Evolutionary conservation across 257 asterid genomes (phyloP).

Genomic region (Plantago major): DNA sequence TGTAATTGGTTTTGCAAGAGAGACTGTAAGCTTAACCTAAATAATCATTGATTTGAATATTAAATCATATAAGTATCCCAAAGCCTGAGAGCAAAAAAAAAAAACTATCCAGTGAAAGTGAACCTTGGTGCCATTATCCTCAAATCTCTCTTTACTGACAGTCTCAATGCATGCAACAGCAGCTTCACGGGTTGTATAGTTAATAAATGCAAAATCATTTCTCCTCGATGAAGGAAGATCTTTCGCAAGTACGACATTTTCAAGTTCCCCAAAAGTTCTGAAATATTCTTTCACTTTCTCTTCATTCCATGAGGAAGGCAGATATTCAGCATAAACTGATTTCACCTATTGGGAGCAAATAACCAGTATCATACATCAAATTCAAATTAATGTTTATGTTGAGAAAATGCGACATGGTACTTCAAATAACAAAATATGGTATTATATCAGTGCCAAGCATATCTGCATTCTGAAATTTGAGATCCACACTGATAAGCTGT

Average conservation of each 20-base stretch:
- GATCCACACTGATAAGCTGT: too few species aligned
- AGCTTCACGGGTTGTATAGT: constrained; percentile 51
- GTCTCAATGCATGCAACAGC: constrained; percentile 65
- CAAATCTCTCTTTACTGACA: constrained; percentile 35
- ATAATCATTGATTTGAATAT: constrained; percentile 21
- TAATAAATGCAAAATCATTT: constrained; percentile 65
- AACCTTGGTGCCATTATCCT: constrained; percentile 49
- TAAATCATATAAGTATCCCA: constrained; percentile 15
- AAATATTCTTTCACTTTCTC: constrained; percentile 46
- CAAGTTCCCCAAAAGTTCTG: constrained; percentile 68
- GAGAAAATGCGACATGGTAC: too few species aligned
- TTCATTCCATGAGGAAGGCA: constrained; percentile 66
- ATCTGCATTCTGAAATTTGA: too few species aligned
- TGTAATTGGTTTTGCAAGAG: constrained; percentile 52
- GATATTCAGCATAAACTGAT: constrained; percentile 57
- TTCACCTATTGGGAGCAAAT: constrained; percentile 43
- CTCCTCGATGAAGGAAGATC: constrained; percentile 53
- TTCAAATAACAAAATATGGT: too few species aligned
- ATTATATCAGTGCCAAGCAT: too few species aligned
- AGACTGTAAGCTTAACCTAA: constrained; percentile 49
- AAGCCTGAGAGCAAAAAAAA: constrained; percentile 6
- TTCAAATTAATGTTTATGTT: not conserved
- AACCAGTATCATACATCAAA: constrained; percentile 2
- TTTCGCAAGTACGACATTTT: constrained; percentile 52
- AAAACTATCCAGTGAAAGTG: constrained; percentile 14